phyloP scores from a whole-genome alignment of 192 early-diverging fungal genomes.

The Coemansia sp. region DNA sequence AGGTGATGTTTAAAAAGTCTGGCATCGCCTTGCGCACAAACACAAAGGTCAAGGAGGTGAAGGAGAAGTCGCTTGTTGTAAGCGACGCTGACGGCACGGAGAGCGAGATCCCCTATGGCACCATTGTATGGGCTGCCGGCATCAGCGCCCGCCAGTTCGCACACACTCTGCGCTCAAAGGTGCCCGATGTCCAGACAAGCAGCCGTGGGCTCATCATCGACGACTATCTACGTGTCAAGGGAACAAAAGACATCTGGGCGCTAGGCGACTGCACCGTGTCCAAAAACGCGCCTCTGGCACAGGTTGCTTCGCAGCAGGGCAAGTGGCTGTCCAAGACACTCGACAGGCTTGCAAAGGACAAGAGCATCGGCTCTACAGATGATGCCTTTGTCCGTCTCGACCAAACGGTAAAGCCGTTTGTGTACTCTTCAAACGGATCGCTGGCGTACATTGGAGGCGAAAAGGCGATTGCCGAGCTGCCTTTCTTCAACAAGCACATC shows the following conservation, averaged over 20 bases:
- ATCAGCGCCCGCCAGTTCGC: constrained; percentile 64
- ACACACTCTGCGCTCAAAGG: constrained; percentile 54
- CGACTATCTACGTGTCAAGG: constrained; percentile 61
- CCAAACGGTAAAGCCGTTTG: constrained; percentile 55
- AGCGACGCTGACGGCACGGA: constrained; percentile 34
- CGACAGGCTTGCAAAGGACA: constrained; percentile 59
- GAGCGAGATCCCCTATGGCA: constrained; percentile 63
- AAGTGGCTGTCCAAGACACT: constrained; percentile 79
- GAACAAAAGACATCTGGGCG: constrained; percentile 70
- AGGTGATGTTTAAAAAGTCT: constrained; percentile 68
- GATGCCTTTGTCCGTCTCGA: constrained; percentile 28
- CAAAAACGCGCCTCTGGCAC: constrained; percentile 75
- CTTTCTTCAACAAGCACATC: constrained; percentile 63
- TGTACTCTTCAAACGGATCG: constrained; percentile 66
- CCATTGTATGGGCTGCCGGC: constrained; percentile 78
- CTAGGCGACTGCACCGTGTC: constrained; percentile 90
- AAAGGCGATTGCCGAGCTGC: constrained; percentile 56
- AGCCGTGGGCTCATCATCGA: constrained; percentile 70
- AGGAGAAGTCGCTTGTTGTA: constrained; percentile 55
- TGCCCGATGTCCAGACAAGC: constrained; percentile 46
- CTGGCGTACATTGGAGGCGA: constrained; percentile 71
- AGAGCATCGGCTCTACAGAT: not conserved
- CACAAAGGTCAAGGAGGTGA: constrained; percentile 63
- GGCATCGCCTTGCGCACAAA: constrained; percentile 75
- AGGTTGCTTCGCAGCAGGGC: constrained; percentile 89